Conservation (phyloP, 1,139 yeast species). For the Blastobotrys proliferans region DNA sequence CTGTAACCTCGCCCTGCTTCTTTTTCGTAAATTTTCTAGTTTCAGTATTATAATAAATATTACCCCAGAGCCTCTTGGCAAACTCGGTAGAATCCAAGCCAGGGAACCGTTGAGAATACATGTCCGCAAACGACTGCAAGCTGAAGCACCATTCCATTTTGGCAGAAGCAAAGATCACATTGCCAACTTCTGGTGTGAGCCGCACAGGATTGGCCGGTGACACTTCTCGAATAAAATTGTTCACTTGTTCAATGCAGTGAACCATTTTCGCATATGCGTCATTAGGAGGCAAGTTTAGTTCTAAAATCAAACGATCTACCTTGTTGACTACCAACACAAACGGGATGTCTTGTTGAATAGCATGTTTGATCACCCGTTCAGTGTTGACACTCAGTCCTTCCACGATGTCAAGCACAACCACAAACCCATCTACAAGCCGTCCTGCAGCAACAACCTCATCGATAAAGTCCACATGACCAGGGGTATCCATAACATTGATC, state of each 20-base stretch:
- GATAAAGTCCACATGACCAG: conserved; percentile 83
- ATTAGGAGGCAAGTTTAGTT: conserved; percentile 65
- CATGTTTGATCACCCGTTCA: conserved; percentile 46
- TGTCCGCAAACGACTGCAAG: conserved; percentile 56
- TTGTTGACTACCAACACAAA: conserved; percentile 70
- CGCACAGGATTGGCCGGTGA: conserved; percentile 14
- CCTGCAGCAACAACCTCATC: conserved; percentile 67
- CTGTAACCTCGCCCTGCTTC: conserved; percentile 23
- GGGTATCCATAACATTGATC: conserved; percentile 72
- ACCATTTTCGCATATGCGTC: conserved; percentile 71
- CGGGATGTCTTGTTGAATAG: conserved; percentile 46
- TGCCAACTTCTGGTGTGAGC: conserved; percentile 60
- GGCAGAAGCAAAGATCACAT: conserved; percentile 73
- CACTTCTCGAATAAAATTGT: conserved; percentile 40
- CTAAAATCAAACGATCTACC: conserved; percentile 75
- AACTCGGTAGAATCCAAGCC: conserved; percentile 43
- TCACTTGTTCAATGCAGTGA: conserved; percentile 59
- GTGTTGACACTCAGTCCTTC: conserved; percentile 70
- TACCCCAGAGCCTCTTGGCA: conserved; percentile 70
- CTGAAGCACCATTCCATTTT: conserved; percentile 61
- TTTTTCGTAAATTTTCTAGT: conserved; percentile 44
- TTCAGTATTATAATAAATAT: conserved; percentile 48
- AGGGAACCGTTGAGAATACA: conserved; percentile 42
- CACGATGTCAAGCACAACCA: conserved; percentile 74
- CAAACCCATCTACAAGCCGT: conserved; percentile 58